These are phyloP conservation scores for Asterella californica DNA, from an alignment of 225 moss, liverwort and hornwort genomes.

Conservation along the genomic window DNA sequence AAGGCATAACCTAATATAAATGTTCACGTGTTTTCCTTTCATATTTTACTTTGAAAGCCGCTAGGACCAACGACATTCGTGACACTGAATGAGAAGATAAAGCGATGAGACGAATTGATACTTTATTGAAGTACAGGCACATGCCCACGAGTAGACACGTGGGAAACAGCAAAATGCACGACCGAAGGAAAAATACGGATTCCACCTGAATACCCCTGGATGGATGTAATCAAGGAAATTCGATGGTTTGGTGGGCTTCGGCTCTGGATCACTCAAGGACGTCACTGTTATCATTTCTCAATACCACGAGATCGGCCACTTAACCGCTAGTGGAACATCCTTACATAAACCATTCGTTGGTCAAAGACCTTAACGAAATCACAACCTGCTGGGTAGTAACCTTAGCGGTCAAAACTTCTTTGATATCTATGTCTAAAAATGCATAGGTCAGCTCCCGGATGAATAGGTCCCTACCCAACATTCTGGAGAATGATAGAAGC, in stretches of 20 bases:
- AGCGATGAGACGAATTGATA: neutral
- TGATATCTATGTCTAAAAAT: neutral
- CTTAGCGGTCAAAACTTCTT: neutral
- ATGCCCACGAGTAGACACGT: neutral
- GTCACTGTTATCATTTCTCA: neutral
- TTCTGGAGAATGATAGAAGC: no score
- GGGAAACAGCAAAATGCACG: neutral
- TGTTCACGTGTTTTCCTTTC: neutral
- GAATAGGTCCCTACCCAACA: neutral
- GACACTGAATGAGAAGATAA: neutral
- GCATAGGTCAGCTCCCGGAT: neutral
- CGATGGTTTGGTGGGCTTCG: neutral
- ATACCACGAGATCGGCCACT: neutral
- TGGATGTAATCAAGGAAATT: no score
- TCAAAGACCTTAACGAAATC: neutral
- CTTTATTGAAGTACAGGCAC: neutral
- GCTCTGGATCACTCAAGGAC: neutral
- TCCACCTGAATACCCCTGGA: no score
- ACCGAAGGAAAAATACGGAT: neutral
- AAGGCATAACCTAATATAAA: neutral
- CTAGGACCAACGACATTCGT: no score
- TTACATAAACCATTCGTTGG: neutral
- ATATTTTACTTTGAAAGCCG: neutral
- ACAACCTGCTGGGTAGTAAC: neutral
- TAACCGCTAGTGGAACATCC: neutral